phyloP scores from a whole-genome alignment of 345 rosid genomes.

The Luvunga scandens region DNA sequence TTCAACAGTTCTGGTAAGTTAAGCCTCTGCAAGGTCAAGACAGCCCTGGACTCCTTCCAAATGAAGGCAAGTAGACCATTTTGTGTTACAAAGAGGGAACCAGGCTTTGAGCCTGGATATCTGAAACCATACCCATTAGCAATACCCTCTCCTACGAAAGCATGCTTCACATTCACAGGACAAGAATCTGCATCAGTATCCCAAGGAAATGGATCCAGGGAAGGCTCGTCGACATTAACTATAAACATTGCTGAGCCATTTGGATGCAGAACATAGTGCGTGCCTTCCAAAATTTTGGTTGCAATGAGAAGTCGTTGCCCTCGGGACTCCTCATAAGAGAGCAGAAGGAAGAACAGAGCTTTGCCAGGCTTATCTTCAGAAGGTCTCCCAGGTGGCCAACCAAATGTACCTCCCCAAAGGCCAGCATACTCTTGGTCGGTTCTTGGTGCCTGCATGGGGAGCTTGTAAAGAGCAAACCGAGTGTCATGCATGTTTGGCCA shows the following conservation, averaged over 20 bases:
- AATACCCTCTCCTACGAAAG: conserved; percentile 74
- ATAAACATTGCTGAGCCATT: conserved; percentile 90
- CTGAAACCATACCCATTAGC: conserved; percentile 91
- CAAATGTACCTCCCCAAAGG: conserved; percentile 85
- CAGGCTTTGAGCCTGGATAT: conserved; percentile 88
- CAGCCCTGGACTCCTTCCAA: conserved; percentile 76
- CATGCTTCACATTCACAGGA: conserved; percentile 43
- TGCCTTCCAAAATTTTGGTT: conserved; percentile 86
- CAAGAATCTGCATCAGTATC: conserved; percentile 52
- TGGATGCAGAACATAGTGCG: conserved; percentile 81
- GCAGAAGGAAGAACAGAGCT: conserved; percentile 73
- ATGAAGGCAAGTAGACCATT: conserved; percentile 73
- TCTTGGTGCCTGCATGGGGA: conserved; percentile 49
- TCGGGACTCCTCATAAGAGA: conserved; percentile 64
- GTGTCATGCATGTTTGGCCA: conserved; percentile 87
- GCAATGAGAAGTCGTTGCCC: conserved; percentile 60
- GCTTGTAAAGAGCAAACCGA: conserved; percentile 71
- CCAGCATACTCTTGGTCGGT: conserved; percentile 70
- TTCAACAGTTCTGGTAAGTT: conserved; percentile 64
- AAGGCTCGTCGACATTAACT: conserved; percentile 65
- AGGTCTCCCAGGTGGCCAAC: conserved; percentile 80
- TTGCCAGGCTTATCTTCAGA: conserved; percentile 72
- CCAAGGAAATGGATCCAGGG: conserved; percentile 68
- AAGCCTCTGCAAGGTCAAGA: conserved; percentile 74
- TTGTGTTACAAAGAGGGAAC: conserved; percentile 61